These are phyloP conservation scores for Metschnikowia picachoensis DNA, from an alignment of 805 yeast genomes.

Conservation along the genomic window DNA sequence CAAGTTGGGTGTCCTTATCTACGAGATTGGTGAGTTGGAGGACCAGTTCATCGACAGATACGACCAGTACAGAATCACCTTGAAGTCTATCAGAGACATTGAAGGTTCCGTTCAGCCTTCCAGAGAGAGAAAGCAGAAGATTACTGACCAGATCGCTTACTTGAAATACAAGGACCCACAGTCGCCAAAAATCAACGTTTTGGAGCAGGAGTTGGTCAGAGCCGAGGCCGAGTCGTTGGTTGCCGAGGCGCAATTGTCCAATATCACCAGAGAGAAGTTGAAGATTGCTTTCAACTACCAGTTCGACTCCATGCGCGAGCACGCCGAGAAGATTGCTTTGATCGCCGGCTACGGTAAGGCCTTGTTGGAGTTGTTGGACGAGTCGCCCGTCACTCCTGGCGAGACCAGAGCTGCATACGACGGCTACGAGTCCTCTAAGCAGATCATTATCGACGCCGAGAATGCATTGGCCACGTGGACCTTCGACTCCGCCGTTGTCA, in stretches of 20 bases:
- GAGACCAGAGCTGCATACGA: slow-evolving; percentile 98
- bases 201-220: slow-evolving; percentile 97
- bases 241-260: slow-evolving; percentile 97
- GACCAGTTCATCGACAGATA: slow-evolving; percentile 97
- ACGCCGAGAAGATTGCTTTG: slow-evolving; percentile 91
- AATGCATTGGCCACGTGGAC: slow-evolving; percentile 96
- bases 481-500: slow-evolving; percentile 88
- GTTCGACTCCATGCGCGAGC: slow-evolving; percentile 92
- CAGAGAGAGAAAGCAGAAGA: slow-evolving; percentile 95
- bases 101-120: slow-evolving; percentile 98
- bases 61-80: slow-evolving; percentile 94
- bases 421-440: slow-evolving; percentile 97
- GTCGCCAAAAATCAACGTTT: slow-evolving; percentile 89
- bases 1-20: slow-evolving; percentile 91
- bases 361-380: slow-evolving; percentile 89
- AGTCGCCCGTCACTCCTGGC: slow-evolving; percentile 97
- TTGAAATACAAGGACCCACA: slow-evolving; percentile 98
- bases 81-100: slow-evolving; percentile 91
- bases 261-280: slow-evolving; percentile 95
- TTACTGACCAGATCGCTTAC: slow-evolving; percentile 96
- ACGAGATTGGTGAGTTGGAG: slow-evolving; percentile 96
- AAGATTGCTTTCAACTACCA: slow-evolving; percentile 97
- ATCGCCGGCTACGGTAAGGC: slow-evolving; percentile 99
- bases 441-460: slow-evolving; percentile 95
- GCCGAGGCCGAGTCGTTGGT: slow-evolving; percentile 99